A percentile compares a stretch with the other conserved stretches of the same genome.
Conservation (phyloP, 2,329 filamentous ascomycete genomes). For the Monilinia polystroma region DNA sequence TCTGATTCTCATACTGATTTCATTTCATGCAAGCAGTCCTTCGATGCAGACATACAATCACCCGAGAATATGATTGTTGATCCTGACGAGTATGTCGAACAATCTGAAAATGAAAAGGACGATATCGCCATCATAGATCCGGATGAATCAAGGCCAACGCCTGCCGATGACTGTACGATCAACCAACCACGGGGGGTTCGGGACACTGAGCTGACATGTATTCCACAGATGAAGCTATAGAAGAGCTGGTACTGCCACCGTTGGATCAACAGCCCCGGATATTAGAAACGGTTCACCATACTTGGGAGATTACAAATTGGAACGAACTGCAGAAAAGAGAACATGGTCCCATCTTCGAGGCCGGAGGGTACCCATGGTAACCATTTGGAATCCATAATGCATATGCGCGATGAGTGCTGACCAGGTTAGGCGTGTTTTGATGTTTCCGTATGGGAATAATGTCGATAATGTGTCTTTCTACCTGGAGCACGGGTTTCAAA, state of each 20-base stretch:
- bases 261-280: slow-evolving; percentile 74
- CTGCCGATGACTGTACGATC: slow-evolving; percentile 44
- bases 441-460: slow-evolving; percentile 95
- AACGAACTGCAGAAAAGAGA: slow-evolving; percentile 72
- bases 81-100: slow-evolving; percentile 37
- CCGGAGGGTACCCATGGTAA: slow-evolving; percentile 83
- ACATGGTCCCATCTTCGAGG: slow-evolving; percentile 84
- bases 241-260: slow-evolving; percentile 71
- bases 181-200: neutral
- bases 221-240: slow-evolving; percentile 74
- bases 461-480: slow-evolving; percentile 94
- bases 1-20: slow-evolving; percentile 7
- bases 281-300: slow-evolving; percentile 71
- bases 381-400: slow-evolving; percentile 33
- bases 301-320: slow-evolving; percentile 90
- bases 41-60: slow-evolving; percentile 36
- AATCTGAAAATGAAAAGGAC: slow-evolving; percentile 41
- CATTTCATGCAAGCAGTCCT: slow-evolving; percentile 29
- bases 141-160: slow-evolving; percentile 35
- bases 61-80: slow-evolving; percentile 41
- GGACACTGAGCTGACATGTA: slow-evolving; percentile 29
- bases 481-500: slow-evolving; percentile 87
- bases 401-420: slow-evolving; percentile 28
- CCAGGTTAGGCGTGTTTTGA: slow-evolving; percentile 75
- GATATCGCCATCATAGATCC: slow-evolving; percentile 45